Base-by-base conservation (phyloP, 139 green algal genomes). In the Volvox reticuliferus region DNA sequence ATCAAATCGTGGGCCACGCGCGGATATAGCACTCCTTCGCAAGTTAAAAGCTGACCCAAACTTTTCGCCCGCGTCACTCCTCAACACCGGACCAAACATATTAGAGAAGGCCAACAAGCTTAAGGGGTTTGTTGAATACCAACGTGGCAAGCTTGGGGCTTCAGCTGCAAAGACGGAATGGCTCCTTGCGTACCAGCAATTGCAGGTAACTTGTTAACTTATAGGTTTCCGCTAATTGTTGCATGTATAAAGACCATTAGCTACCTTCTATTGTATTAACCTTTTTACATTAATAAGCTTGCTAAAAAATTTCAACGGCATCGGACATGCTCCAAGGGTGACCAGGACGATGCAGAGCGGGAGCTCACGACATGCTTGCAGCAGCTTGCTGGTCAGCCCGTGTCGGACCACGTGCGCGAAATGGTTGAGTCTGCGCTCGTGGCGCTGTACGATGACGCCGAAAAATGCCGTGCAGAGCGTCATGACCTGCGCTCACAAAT, bases 21-120 rank as follows among this genome's bases (percentile, higher is more conserved):
- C 50, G 2, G 86, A 90, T 33, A 76, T 90, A 0, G 86, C 86
- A 22, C 86, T 90, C 2, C 86, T 90, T 18, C 75, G 86, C n/a
- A 90, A 90, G 55, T 61, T 90, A 1, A 90, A 90, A 24, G 82
- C 82, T 1, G 86, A 90, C 75, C 86, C 86, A 17, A 90, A 90
- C 55, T 90, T 90, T 79, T 85, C 86, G 21, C 86, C 86, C 30
- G 63, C 86, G 22, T 90, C 86, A 24, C 61, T 90, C 12, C 75
- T 90, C 1, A 65, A 37, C 22, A 22, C 73, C 1, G 86, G 71
- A 14, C 3, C 33, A 17, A 79, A 83, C 21, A 44, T 90, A 12
- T 79, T 90, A 16, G 86, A 83, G 2, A 90, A 89, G 65, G 86
- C 84, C 0, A 91, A 87, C 26, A 82, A 91, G 33, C 76, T 91